Evolutionary conservation across 495 filamentous ascomycete genomes (phyloP), one percentile per base, ranked within the genome.

Genomic region (Parmelia sp.): DNA sequence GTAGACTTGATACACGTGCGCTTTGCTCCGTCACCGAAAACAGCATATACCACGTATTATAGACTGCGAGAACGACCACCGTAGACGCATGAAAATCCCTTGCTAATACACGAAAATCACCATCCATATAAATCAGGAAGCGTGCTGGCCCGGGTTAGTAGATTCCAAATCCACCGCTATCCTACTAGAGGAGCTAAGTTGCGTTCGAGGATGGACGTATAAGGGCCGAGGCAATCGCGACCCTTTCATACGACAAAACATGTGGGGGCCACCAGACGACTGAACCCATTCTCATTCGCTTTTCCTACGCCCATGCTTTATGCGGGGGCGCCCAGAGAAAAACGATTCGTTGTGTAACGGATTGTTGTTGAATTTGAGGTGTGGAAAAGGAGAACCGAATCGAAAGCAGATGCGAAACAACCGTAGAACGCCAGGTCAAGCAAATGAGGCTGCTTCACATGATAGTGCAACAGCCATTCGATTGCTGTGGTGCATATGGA

Each of bases 401-500:
- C 62, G 55, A 58, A 40, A 15, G 57, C 31, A 35, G n/a, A 39
- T 21, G 40, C 29, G 55, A 58, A 51, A 47, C 11, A 64, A 58
- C 62, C 55, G 39, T 61, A 64, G 40, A 64, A 64, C 55, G 62
- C 62, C 62, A 37, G 56, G 42, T 21, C 40, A 55, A 64, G 53
- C 55, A 44, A 39, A 61, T 40, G 33, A 58, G 47, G 23, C 42
- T 40, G 39, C 65, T 65, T 82, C 89, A 96, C 92, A 96, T 96
- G 72, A 97, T 86, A 64, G 88, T 82, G 79, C 95, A 98, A 85
- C 94, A 98, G 68, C 89, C 87, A 73, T 83, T 88, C 70, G 81
- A 88, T 74, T 94, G 90, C 78, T 91, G 94, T 65, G 92, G 92
- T 64, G 93, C 92, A 74, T 98, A 97, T 47, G 94, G 94, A 77